Evolutionary conservation across 78 protist genomes (phyloP).

Genomic region (Emiliania huxleyi): DNA sequence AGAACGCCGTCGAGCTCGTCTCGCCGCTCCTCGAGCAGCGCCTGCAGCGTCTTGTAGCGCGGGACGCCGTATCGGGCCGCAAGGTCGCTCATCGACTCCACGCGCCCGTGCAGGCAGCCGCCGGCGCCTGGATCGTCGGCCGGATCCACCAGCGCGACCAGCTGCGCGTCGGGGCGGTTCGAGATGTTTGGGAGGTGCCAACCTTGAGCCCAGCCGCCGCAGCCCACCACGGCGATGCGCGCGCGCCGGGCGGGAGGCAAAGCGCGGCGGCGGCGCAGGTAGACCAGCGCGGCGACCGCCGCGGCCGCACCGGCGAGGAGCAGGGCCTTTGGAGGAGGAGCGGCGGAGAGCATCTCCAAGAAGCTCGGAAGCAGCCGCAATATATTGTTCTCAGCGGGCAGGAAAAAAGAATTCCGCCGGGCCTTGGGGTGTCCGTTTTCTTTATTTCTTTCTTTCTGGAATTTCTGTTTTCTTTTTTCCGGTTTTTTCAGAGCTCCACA

Average conservation of each 20-base stretch:
- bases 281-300: no score
- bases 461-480: no score
- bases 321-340: no score
- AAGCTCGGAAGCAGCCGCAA: no score
- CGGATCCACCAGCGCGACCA: conserved; percentile 7
- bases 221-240: conserved; percentile 24
- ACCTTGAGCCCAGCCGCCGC: conserved; percentile 28
- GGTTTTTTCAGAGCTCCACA: no score
- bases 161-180: neutral
- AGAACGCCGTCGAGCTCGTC: neutral
- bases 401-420: no score
- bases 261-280: no score
- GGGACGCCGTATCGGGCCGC: neutral
- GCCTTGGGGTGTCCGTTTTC: no score
- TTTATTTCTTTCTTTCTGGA: no score
- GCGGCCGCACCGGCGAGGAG: no score
- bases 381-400: no score
- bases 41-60: neutral
- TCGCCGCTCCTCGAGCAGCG: neutral
- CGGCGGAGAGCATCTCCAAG: no score
- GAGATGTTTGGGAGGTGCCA: conserved; percentile 13
- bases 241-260: neutral
- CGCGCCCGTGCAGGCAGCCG: neutral
- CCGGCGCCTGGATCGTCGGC: neutral
- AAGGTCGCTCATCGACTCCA: neutral